phyloP scores from a whole-genome alignment of 2,329 filamentous ascomycete species.

The Periconia digitata region DNA sequence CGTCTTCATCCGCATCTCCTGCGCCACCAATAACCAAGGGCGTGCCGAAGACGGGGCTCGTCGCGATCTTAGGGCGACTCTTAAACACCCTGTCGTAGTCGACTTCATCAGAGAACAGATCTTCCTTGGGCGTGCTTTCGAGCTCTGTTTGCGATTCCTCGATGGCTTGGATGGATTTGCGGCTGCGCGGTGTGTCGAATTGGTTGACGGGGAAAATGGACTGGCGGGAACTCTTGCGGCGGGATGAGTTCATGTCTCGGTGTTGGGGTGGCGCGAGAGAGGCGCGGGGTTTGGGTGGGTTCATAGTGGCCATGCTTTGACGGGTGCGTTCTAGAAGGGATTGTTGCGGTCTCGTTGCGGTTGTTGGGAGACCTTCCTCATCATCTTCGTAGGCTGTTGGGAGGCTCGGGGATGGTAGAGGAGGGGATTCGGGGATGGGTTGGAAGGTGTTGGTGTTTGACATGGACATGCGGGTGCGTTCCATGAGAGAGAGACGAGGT shows the following conservation, averaged over 20 bases:
- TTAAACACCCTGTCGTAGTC: slow-evolving; percentile 85
- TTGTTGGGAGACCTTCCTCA: slow-evolving; percentile 9
- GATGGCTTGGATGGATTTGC: slow-evolving; percentile 21
- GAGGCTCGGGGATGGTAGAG: slow-evolving; percentile 15
- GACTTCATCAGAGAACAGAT: slow-evolving; percentile 68
- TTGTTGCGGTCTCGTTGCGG: slow-evolving; percentile 36
- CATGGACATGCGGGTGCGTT: slow-evolving; percentile 52
- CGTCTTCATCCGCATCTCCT: slow-evolving; percentile 6
- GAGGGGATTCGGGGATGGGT: slow-evolving; percentile 27
- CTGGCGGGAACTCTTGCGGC: slow-evolving; percentile 23
- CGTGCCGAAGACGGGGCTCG: slow-evolving; percentile 62
- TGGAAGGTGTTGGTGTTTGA: slow-evolving; percentile 33
- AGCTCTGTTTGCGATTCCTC: slow-evolving; percentile 17
- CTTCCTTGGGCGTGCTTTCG: slow-evolving; percentile 61
- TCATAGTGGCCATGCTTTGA: slow-evolving; percentile 71
- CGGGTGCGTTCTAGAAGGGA: slow-evolving; percentile 72
- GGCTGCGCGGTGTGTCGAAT: slow-evolving; percentile 55
- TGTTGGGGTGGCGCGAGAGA: slow-evolving; percentile 15
- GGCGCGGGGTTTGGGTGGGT: slow-evolving; percentile 11
- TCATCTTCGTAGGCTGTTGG: slow-evolving; percentile 1
- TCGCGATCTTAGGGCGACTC: slow-evolving; percentile 76
- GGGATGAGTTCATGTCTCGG: too few species aligned
- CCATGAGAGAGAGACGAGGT: slow-evolving; percentile 46
- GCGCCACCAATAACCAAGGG: slow-evolving; percentile 6
- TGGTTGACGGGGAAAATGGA: slow-evolving; percentile 56